These are phyloP conservation scores for Termitomyces sp. DNA, from an alignment of 768 basidiomycete species.

Conservation along the genomic window DNA sequence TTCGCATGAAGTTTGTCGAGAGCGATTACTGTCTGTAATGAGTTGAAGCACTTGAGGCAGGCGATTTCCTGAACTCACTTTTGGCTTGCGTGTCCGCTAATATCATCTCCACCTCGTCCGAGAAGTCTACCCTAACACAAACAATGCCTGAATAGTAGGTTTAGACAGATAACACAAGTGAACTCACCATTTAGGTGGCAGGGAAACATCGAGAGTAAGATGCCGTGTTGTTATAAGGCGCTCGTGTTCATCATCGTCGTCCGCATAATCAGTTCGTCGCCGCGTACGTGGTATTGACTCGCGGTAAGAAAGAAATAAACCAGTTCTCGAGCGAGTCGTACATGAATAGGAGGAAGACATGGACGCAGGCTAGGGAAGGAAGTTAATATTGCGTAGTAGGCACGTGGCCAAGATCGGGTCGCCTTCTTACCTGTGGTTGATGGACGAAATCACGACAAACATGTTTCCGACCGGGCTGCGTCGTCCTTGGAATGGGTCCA, in stretches of 20 bases:
- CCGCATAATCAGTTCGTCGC: constrained; percentile 34
- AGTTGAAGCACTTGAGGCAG: constrained; percentile 13
- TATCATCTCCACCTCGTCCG: constrained; percentile 83
- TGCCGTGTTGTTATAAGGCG: constrained; percentile 50
- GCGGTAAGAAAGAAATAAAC: constrained; percentile 90
- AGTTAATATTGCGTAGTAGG: constrained; percentile 1
- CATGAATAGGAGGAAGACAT: constrained; percentile 18
- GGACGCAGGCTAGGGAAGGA: neutral
- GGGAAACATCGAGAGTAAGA: constrained; percentile 48
- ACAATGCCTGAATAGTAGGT: constrained; percentile 14
- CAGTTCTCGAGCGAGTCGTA: constrained; percentile 81
- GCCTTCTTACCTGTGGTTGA: too few species aligned
- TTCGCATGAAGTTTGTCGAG: constrained; percentile 96
- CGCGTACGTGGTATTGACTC: constrained; percentile 57
- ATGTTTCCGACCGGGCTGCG: too few species aligned
- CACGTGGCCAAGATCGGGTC: constrained; percentile 10
- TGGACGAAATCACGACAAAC: too few species aligned
- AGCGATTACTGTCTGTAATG: constrained; percentile 52
- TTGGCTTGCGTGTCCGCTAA: constrained; percentile 65
- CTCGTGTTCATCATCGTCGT: constrained; percentile 58
- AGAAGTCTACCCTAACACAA: constrained; percentile 76
- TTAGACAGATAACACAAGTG: constrained; percentile 15
- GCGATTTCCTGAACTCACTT: constrained; percentile 46
- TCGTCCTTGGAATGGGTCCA: too few species aligned
- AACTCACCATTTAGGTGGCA: constrained; percentile 84